Conservation (phyloP, 768 basidiomycete genomes). For the Kwoniella sp. region DNA sequence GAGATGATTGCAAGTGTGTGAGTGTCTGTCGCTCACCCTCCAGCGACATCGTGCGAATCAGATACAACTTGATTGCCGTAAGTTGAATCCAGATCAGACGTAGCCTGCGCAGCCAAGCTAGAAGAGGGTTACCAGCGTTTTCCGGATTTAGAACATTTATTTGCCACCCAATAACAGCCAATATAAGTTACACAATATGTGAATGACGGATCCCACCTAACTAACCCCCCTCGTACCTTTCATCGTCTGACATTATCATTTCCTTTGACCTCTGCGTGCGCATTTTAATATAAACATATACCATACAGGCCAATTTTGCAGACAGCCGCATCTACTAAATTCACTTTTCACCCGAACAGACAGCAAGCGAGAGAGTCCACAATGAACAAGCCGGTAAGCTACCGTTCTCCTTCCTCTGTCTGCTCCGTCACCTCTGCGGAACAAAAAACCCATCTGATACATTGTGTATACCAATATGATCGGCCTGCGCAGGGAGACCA, state of each 20-base stretch:
- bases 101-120: neutral
- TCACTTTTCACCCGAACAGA: too few relatives aligned
- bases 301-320: too few relatives aligned
- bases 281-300: too few relatives aligned
- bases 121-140: neutral
- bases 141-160: neutral
- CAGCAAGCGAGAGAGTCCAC: neutral
- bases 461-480: neutral
- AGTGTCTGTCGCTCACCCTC: too few relatives aligned
- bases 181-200: too few relatives aligned
- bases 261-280: too few relatives aligned
- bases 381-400: conserved; percentile 21
- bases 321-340: too few relatives aligned
- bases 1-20: too few relatives aligned
- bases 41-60: too few relatives aligned
- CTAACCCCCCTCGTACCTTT: neutral
- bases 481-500: conserved; percentile 6
- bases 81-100: neutral
- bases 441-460: conserved; percentile 3
- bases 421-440: neutral
- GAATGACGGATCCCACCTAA: too few relatives aligned
- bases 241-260: too few relatives aligned
- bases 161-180: conserved; percentile 3
- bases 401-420: neutral
- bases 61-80: too few relatives aligned